These are phyloP conservation scores for Neurospora sp. DNA, from an alignment of 495 filamentous ascomycete genomes.

Conservation along the genomic window DNA sequence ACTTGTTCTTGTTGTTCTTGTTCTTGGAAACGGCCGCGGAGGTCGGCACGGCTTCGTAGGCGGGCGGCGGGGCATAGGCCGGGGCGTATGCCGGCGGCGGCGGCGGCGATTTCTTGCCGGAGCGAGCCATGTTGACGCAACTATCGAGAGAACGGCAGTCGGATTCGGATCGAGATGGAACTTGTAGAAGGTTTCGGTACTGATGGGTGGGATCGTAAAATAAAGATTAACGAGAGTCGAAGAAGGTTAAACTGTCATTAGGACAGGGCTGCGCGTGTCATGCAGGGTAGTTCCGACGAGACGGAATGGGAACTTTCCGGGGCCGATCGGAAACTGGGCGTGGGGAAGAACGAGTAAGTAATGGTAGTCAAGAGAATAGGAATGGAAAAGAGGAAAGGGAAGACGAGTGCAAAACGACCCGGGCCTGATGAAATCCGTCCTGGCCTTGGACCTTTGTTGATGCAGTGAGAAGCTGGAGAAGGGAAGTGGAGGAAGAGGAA, in stretches of 20 bases:
- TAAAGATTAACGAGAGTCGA: conserved; percentile 36
- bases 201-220: conserved; percentile 8
- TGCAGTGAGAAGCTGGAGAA: neutral
- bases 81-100: conserved; percentile 23
- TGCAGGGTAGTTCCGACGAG: conserved; percentile 3
- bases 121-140: conserved; percentile 30
- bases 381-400: neutral
- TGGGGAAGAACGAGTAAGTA: neutral
- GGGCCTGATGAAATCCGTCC: neutral
- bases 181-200: neutral
- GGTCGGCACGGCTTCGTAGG: neutral
- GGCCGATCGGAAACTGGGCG: conserved; percentile 12
- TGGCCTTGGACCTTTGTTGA: neutral
- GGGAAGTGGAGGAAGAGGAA: neutral
- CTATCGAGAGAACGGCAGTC: neutral
- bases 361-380: neutral
- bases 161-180: neutral
- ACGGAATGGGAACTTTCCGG: conserved; percentile 3
- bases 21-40: conserved; percentile 10
- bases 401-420: neutral
- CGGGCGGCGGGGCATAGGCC: neutral
- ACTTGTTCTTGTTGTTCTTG: conserved; percentile 25
- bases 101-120: conserved; percentile 30
- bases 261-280: conserved; percentile 23
- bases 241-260: conserved; percentile 34